phyloP scores from a whole-genome alignment of 192 early-diverging fungal species.

The Podochytrium sp. region DNA sequence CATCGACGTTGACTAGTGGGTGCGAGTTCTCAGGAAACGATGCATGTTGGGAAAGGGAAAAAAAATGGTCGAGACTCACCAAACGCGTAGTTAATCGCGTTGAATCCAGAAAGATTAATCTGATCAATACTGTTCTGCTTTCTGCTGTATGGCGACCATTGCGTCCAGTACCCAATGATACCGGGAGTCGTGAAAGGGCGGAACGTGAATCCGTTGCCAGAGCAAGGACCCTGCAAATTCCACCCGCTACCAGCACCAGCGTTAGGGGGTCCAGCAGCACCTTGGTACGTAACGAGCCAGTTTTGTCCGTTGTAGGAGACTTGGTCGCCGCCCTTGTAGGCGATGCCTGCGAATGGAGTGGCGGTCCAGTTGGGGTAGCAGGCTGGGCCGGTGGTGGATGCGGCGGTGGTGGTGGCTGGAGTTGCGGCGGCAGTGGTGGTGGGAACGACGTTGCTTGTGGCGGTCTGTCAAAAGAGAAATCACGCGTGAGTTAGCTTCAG shows the following conservation, averaged over 20 bases:
- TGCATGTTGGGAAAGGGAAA: not conserved
- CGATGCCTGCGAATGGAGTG: not conserved
- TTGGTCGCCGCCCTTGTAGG: not conserved
- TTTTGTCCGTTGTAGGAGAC: slow-evolving; percentile 20
- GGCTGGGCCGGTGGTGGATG: too few relatives aligned
- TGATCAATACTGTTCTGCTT: slow-evolving; percentile 17
- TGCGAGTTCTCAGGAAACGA: not conserved
- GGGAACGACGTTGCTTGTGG: too few relatives aligned
- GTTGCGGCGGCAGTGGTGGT: too few relatives aligned
- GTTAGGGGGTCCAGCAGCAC: not conserved
- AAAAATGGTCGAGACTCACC: not conserved
- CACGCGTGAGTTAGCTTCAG: too few relatives aligned
- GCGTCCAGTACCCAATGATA: slow-evolving; percentile 26
- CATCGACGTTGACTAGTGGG: slow-evolving; percentile 17
- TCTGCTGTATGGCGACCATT: slow-evolving; percentile 7
- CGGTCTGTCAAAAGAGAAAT: too few relatives aligned
- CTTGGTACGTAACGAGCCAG: slow-evolving; percentile 11
- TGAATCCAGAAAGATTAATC: slow-evolving; percentile 12
- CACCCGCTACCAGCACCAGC: not conserved
- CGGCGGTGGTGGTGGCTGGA: too few relatives aligned
- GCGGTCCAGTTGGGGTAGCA: not conserved
- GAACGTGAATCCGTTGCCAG: slow-evolving; percentile 4
- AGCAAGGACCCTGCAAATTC: slow-evolving; percentile 3
- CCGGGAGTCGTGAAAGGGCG: slow-evolving; percentile 14
- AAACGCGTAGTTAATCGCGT: slow-evolving; percentile 25